Percentiles rank a stretch among this genome's conserved stretches.
These are phyloP conservation scores for Trichoderma orchidacearum DNA, from an alignment of 495 filamentous ascomycete genomes.

Conservation along the genomic window DNA sequence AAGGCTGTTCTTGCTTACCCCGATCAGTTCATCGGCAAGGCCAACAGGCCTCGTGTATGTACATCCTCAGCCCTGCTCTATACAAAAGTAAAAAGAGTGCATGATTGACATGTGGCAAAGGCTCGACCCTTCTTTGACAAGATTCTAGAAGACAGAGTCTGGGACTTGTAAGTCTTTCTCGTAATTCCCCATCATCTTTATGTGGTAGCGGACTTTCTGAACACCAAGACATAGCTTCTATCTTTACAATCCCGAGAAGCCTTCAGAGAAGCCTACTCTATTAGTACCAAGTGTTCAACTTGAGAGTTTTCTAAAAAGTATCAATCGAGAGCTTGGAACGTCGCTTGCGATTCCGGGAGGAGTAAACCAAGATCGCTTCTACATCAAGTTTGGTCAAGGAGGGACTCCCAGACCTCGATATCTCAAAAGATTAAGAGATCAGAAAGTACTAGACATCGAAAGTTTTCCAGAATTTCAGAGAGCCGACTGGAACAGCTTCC, in stretches of 20 bases:
- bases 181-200: background rate
- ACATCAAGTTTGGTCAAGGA: conserved; percentile 40
- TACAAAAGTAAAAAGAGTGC: background rate
- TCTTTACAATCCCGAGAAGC: conserved; percentile 35
- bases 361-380: conserved; percentile 30
- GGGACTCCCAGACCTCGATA: conserved; percentile 48
- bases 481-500: conserved; percentile 10
- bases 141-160: conserved; percentile 40
- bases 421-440: conserved; percentile 14
- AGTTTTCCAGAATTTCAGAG: conserved; percentile 17
- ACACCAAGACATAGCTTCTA: conserved; percentile 43
- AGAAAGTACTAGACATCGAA: conserved; percentile 32
- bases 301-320: conserved; percentile 38
- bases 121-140: conserved; percentile 43
- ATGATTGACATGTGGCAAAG: conserved; percentile 10
- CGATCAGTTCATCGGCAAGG: conserved; percentile 38
- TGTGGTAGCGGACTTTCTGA: background rate
- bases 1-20: conserved; percentile 44
- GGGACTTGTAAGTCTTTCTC: conserved; percentile 56
- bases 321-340: conserved; percentile 38
- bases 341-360: conserved; percentile 36
- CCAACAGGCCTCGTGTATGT: conserved; percentile 28
- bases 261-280: conserved; percentile 36
- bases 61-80: background rate
- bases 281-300: conserved; percentile 54